A percentile compares a stretch with the other conserved stretches of the same genome.
These are phyloP conservation scores for Trichophyton verrucosum DNA, from an alignment of 2,329 filamentous ascomycete species.

Conservation along the genomic window DNA sequence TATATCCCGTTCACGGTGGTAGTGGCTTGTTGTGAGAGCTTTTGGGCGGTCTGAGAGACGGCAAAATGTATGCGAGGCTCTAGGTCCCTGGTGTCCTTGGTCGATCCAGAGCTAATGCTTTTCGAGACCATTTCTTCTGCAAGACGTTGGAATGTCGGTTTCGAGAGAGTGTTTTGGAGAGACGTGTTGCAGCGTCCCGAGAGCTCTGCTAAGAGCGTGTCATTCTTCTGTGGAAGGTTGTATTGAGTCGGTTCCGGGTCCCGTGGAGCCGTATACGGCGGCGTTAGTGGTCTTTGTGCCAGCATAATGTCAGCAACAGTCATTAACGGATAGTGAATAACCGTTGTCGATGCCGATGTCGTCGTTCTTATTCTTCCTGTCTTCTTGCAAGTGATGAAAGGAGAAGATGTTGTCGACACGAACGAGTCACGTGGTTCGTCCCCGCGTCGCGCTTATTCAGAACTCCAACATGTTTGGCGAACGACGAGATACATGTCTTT, in stretches of 20 bases:
- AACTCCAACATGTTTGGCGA: background rate
- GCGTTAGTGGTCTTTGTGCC: background rate
- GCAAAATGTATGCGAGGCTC: background rate
- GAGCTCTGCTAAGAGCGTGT: conserved; percentile 1
- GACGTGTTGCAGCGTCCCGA: background rate
- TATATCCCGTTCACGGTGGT: background rate
- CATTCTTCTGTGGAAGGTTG: background rate
- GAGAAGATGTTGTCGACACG: background rate
- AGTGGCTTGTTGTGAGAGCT: background rate
- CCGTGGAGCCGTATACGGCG: background rate
- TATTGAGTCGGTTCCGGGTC: conserved; percentile 3
- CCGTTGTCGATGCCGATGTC: background rate
- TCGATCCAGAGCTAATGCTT: background rate
- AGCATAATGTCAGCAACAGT: background rate
- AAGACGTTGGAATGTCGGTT: background rate
- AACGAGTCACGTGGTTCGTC: background rate
- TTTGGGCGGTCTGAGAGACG: background rate
- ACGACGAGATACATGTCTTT: background rate
- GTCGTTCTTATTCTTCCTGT: background rate
- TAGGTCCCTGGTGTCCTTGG: background rate
- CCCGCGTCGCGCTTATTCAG: conserved; percentile 1
- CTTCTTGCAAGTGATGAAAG: background rate
- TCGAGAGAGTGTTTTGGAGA: background rate
- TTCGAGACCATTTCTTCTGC: background rate
- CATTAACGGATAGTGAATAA: background rate